Conservation (phyloP, 1,284 basidiomycete species). For the Gomphus sp. region DNA sequence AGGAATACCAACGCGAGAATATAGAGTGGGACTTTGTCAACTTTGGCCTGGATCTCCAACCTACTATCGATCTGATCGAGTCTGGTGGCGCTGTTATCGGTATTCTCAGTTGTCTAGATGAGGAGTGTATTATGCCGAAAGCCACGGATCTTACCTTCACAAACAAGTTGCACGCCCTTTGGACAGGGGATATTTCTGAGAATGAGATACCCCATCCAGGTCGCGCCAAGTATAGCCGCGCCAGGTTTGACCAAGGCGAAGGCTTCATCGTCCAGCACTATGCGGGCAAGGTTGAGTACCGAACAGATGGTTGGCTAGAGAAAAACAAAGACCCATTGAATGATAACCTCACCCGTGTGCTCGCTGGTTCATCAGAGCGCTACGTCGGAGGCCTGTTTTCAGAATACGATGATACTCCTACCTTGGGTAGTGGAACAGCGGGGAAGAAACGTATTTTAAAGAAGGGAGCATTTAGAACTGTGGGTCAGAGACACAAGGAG, state of each 20-base stretch:
- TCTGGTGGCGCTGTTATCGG: slow-evolving; percentile 69
- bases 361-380: slow-evolving; percentile 76
- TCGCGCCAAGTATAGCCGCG: slow-evolving; percentile 75
- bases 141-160: slow-evolving; percentile 95
- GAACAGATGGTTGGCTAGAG: slow-evolving; percentile 94
- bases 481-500: slow-evolving; percentile 94
- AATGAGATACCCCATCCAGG: slow-evolving; percentile 62
- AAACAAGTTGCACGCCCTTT: slow-evolving; percentile 77
- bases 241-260: slow-evolving; percentile 69
- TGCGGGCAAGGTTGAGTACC: slow-evolving; percentile 94
- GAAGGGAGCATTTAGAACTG: slow-evolving; percentile 96
- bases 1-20: slow-evolving; percentile 94
- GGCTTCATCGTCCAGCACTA: slow-evolving; percentile 97
- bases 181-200: slow-evolving; percentile 41
- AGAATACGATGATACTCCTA: slow-evolving; percentile 33
- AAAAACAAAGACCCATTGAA: slow-evolving; percentile 99
- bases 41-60: slow-evolving; percentile 96
- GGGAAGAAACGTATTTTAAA: slow-evolving; percentile 78
- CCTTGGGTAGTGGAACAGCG: slow-evolving; percentile 30
- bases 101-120: slow-evolving; percentile 90
- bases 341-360: slow-evolving; percentile 88
- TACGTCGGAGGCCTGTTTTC: slow-evolving; percentile 82
- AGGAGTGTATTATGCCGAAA: slow-evolving; percentile 99
- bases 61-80: slow-evolving; percentile 98
- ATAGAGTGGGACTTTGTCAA: slow-evolving; percentile 99